Conservation (phyloP, 352 stramenopile species). For the Aphanomyces stellatus region DNA sequence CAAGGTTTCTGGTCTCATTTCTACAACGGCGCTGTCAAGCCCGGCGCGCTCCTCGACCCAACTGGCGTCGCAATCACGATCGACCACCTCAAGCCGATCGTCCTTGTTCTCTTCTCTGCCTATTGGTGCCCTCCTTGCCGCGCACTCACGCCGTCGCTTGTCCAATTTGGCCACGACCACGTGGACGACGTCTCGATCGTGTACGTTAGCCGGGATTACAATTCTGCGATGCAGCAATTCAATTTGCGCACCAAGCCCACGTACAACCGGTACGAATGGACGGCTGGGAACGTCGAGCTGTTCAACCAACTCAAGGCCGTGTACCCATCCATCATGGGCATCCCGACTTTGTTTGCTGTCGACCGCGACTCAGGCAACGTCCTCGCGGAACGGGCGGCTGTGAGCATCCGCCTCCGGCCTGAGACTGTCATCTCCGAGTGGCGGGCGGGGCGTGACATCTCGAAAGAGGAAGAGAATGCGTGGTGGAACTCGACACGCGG, state of each 20-base stretch:
- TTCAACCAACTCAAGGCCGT: not conserved
- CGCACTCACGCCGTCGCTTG: conserved; percentile 80
- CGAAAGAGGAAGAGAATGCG: not conserved
- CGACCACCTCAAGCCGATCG: not conserved
- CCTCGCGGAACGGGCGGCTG: not conserved
- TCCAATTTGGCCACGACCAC: not conserved
- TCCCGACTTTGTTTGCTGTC: conserved; percentile 3
- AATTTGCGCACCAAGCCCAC: not conserved
- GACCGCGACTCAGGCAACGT: not conserved
- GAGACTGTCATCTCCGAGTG: not conserved
- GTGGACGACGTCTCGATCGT: not conserved
- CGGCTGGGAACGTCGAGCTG: not conserved
- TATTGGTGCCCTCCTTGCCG: conserved; percentile 93
- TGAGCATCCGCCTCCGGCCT: not conserved
- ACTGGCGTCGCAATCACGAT: not conserved
- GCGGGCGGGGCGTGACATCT: not conserved
- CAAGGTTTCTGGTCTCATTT: conserved; percentile 8
- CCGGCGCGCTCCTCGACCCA: not conserved
- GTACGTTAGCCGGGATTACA: conserved; percentile 4
- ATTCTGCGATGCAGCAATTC: not conserved
- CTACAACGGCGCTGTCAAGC: not conserved
- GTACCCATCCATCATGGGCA: not conserved
- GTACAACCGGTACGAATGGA: not conserved
- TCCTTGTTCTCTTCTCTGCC: conserved; percentile 27
- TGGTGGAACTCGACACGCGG: not conserved